Conservation (phyloP, 1,139 yeast genomes). For the Saccharomycopsis crataegensis region DNA sequence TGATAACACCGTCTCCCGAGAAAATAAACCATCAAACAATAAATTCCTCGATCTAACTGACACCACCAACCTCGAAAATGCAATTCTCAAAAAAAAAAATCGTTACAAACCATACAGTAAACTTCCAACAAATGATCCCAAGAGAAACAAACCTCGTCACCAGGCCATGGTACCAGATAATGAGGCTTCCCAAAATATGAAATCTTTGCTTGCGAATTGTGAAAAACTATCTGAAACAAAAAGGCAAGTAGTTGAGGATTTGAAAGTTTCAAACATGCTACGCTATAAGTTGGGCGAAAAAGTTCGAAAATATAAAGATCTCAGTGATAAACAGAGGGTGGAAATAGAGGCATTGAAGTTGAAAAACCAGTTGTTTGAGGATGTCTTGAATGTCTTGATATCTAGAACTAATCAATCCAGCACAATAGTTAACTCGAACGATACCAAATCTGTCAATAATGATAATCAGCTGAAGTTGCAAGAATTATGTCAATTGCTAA, state of each 20-base stretch:
- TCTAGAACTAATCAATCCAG: background rate
- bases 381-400: background rate
- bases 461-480: background rate
- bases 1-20: too few relatives aligned
- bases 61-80: background rate
- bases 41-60: background rate
- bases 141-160: too few relatives aligned
- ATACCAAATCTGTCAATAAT: background rate
- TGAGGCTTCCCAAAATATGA: too few relatives aligned
- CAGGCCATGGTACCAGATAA: too few relatives aligned
- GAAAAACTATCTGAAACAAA: too few relatives aligned
- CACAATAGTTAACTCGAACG: background rate
- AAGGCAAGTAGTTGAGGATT: background rate
- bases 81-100: too few relatives aligned
- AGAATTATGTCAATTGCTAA: background rate
- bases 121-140: too few relatives aligned
- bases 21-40: too few relatives aligned
- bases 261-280: background rate
- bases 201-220: too few relatives aligned
- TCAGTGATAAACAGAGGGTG: background rate
- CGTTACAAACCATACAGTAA: too few relatives aligned
- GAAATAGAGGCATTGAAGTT: conserved; percentile 4
- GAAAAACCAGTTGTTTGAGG: conserved; percentile 1
- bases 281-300: background rate
- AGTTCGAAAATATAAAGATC: background rate